Evolutionary conservation across 805 yeast species (phyloP), one percentile per base, ranked within the genome.

Genomic region (Blastobotrys chiropterorum): DNA sequence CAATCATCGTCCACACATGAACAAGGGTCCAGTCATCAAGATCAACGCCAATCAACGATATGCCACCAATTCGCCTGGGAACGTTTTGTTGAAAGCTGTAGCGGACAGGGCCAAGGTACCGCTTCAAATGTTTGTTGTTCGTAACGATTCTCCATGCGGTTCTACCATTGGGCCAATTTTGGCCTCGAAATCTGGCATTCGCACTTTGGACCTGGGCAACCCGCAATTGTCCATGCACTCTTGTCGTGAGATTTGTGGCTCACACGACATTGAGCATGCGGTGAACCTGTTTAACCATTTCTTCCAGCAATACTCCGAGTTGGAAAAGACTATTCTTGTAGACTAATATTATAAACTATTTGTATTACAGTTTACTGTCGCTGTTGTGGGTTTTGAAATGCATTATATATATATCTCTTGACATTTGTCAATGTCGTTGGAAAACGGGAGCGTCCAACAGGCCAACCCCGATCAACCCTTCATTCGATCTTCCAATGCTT

Each of bases 111-210:
- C 81, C 2, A 70, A 78, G 59, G 84, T 86, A n/a, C 97, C 97
- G 15, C 69, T 92, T 56, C 99, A 92, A 68, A 68, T 90, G 52
- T 89, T 92, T 71, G 97, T 90, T n/a, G 95, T 86, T 22, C 79
- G 92, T 51, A 94, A 92, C 67, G 96, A 86, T 64, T 82, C 95
- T 2, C 88, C 97, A 2, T 92, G 98, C 70, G 99, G 99, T 2
- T 85, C 95, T 1, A 92, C 99, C 1, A 92, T 92, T 62, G 99
- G 98, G 0, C 98, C 98, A 17, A 86, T 90, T 68, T 72, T 92
- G 53, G 85, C 96, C 38, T 83, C 95, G 2, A 85, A 85, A 59
- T 76, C 90, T 39, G 98, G 98, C 49, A 77, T 90, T 48, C 78
- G 94, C 64, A 87, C 96, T 2, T 69, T 90, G 55, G 98, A 90